Evolutionary conservation across 2,329 filamentous ascomycete genomes (phyloP).

Genomic region (Hyphodiscus sp.): DNA sequence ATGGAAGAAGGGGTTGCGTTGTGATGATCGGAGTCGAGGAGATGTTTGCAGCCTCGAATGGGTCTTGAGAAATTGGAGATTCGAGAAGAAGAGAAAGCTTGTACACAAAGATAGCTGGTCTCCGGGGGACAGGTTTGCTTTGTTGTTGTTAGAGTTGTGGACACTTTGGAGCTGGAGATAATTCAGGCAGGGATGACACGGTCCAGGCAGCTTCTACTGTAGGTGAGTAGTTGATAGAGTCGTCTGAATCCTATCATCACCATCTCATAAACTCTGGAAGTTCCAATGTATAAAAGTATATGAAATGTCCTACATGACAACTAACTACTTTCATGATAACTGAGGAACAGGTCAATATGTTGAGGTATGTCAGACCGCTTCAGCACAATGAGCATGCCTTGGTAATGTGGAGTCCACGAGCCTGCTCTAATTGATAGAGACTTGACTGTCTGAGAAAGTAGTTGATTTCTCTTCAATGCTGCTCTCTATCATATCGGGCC

Average conservation of each 20-base stretch:
- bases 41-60: not conserved
- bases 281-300: no score
- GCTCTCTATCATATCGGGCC: not conserved
- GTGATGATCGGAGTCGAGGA: not conserved
- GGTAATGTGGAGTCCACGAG: constrained; percentile 15
- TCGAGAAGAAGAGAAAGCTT: not conserved
- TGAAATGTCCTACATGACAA: no score
- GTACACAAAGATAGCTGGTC: not conserved
- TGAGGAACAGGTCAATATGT: no score
- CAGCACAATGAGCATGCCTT: no score
- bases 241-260: no score
- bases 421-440: no score
- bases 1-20: not conserved
- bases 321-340: no score
- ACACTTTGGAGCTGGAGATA: constrained; percentile 1
- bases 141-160: not conserved
- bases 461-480: constrained; percentile 17
- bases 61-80: not conserved
- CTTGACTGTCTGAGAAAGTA: no score
- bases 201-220: no score
- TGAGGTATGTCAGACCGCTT: no score
- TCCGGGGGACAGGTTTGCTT: not conserved
- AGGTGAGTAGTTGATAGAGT: no score
- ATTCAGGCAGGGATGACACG: not conserved
- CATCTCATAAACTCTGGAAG: no score